phyloP scores from a whole-genome alignment of 176 grass and related monocot genomes.

The Oryza meridionalis region DNA sequence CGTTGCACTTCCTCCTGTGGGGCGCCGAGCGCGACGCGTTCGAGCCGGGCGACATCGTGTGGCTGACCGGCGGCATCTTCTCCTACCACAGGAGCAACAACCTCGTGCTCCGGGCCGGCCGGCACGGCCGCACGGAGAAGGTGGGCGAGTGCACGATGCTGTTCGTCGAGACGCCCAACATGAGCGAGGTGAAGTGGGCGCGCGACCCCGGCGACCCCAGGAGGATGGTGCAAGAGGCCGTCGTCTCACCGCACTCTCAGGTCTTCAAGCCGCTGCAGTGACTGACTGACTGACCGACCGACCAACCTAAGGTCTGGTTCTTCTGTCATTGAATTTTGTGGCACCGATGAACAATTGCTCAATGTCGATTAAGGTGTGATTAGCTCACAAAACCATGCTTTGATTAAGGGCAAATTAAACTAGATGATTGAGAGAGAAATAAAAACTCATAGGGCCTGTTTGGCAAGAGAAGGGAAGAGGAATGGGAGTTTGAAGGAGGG shows the following conservation, averaged over 20 bases:
- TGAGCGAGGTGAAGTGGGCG: conserved; percentile 71
- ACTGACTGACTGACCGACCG: neutral
- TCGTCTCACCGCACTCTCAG: conserved; percentile 53
- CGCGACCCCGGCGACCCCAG: conserved; percentile 41
- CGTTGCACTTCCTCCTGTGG: conserved; percentile 83
- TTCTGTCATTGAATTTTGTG: neutral
- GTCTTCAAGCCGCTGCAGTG: conserved; percentile 56
- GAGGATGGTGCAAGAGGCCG: conserved; percentile 64
- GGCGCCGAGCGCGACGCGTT: conserved; percentile 74
- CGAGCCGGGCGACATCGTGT: conserved; percentile 74
- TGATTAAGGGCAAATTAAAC: too few species aligned
- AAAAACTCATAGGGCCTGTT: too few species aligned
- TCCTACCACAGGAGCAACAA: conserved; percentile 64
- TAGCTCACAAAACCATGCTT: neutral
- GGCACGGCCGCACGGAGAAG: conserved; percentile 59
- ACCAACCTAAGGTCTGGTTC: neutral
- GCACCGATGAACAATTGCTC: neutral
- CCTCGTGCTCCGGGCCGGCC: conserved; percentile 66
- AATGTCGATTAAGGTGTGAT: neutral
- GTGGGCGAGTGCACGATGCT: conserved; percentile 78
- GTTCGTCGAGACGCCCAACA: conserved; percentile 90
- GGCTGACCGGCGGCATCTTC: conserved; percentile 71
- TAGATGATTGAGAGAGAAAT: too few species aligned
- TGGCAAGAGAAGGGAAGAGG: too few species aligned
- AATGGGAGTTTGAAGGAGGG: too few species aligned